Percentiles rank a stretch among this genome's conserved stretches.
These are phyloP conservation scores for Haberlea rhodopensis DNA, from an alignment of 257 asterid genomes.

Conservation along the genomic window DNA sequence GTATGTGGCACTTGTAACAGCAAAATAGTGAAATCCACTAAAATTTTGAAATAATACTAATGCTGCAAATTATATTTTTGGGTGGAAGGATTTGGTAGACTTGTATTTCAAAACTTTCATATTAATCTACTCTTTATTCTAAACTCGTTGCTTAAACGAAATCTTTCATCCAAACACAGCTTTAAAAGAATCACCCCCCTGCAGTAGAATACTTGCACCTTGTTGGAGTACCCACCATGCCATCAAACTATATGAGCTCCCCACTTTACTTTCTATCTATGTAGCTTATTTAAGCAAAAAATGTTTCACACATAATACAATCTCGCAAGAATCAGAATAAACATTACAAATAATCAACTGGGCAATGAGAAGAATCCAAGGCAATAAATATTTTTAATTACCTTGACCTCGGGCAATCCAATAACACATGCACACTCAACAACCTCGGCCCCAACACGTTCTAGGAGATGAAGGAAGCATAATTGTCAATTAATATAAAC, in stretches of 20 bases:
- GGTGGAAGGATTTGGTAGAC: neutral
- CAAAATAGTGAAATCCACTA: neutral
- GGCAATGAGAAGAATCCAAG: constrained; percentile 4
- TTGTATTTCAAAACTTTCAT: neutral
- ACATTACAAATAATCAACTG: neutral
- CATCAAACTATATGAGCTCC: no score
- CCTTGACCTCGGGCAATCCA: constrained; percentile 82
- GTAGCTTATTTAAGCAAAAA: no score
- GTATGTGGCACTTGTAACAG: neutral
- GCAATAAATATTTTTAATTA: constrained; percentile 22
- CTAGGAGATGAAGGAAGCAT: constrained; percentile 29
- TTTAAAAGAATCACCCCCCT: neutral
- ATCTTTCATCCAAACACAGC: neutral
- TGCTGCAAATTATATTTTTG: no score
- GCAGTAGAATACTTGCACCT: neutral
- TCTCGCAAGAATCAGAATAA: neutral
- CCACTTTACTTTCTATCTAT: neutral
- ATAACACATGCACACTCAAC: constrained; percentile 88
- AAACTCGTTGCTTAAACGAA: neutral
- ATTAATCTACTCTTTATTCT: neutral
- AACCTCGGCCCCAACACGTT: constrained; percentile 71
- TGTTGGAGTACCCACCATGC: no score
- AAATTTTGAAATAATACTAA: no score
- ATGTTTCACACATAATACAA: neutral
- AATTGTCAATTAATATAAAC: neutral